Evolutionary conservation across 108 stramenopile species (phyloP).

Genomic region (Licmophora abbreviata): DNA sequence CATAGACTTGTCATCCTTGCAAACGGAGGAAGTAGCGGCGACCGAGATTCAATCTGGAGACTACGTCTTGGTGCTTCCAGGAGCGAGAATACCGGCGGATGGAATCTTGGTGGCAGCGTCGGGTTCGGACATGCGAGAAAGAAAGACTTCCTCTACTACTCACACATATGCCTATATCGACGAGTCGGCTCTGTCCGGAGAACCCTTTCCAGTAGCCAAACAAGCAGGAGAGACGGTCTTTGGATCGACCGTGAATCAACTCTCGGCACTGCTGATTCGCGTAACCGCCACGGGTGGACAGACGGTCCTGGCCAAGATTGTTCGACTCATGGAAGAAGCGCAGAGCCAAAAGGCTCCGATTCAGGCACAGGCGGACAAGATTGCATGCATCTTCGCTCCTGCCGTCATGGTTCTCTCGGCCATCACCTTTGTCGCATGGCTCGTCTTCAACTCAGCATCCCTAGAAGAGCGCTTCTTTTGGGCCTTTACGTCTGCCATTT

Average conservation of each 20-base stretch:
- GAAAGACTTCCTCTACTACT: not conserved
- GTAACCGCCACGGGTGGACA: slow-evolving; percentile 73
- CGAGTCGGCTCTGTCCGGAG: slow-evolving; percentile 91
- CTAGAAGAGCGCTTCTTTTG: slow-evolving; percentile 41
- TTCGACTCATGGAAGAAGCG: slow-evolving; percentile 88
- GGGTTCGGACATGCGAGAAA: not conserved
- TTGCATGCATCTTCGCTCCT: slow-evolving; percentile 91
- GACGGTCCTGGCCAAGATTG: slow-evolving; percentile 74
- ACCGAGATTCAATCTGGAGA: slow-evolving; percentile 47
- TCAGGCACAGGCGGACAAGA: slow-evolving; percentile 83
- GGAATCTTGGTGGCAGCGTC: slow-evolving; percentile 40
- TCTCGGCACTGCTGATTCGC: slow-evolving; percentile 53
- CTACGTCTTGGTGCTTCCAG: slow-evolving; percentile 62
- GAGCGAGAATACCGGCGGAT: slow-evolving; percentile 73
- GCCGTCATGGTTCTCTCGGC: slow-evolving; percentile 57
- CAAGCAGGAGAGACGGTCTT: slow-evolving; percentile 40
- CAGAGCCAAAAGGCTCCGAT: slow-evolving; percentile 91
- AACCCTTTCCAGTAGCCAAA: slow-evolving; percentile 84
- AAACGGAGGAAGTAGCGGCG: slow-evolving; percentile 43
- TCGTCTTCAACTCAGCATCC: slow-evolving; percentile 26
- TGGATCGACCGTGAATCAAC: slow-evolving; percentile 73
- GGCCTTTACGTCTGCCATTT: slow-evolving; percentile 60
- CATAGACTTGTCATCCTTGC: slow-evolving; percentile 23
- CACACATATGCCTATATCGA: slow-evolving; percentile 34
- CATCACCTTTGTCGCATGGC: slow-evolving; percentile 71